Percentiles rank a stretch among this genome's conserved stretches.
These are phyloP conservation scores for Lecanoromycetidae sp. DNA, from an alignment of 2,329 filamentous ascomycete genomes.

Conservation along the genomic window DNA sequence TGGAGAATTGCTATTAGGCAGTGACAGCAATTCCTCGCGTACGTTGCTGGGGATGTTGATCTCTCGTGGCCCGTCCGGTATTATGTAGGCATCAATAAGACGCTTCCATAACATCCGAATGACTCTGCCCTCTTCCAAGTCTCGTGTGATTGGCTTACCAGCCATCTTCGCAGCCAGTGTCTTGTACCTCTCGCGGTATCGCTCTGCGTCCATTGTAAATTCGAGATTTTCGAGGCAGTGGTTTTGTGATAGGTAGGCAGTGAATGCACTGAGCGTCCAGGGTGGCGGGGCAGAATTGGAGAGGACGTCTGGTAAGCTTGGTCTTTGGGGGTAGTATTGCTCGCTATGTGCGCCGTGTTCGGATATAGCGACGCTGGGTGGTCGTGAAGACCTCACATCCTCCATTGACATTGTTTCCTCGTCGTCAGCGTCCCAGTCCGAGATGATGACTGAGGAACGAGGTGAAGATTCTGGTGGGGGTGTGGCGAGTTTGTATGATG, in stretches of 20 bases:
- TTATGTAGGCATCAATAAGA: slow-evolving; percentile 79
- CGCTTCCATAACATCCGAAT: slow-evolving; percentile 75
- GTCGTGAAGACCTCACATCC: slow-evolving; percentile 29
- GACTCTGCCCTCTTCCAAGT: slow-evolving; percentile 51
- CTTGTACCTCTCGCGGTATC: slow-evolving; percentile 60
- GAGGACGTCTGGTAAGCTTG: slow-evolving; percentile 75
- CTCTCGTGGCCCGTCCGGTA: slow-evolving; percentile 71
- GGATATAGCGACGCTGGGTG: slow-evolving; percentile 32
- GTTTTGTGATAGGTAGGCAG: slow-evolving; percentile 92
- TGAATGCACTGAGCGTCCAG: slow-evolving; percentile 85
- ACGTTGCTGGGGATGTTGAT: slow-evolving; percentile 83
- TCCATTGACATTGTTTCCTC: slow-evolving; percentile 30
- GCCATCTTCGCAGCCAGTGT: slow-evolving; percentile 42
- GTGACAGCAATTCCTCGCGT: slow-evolving; percentile 62
- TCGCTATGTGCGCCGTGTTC: slow-evolving; percentile 21
- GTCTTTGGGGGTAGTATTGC: slow-evolving; percentile 47
- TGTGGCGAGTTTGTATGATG: slow-evolving; percentile 16
- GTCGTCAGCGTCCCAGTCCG: slow-evolving; percentile 33
- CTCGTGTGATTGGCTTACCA: slow-evolving; percentile 36
- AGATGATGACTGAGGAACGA: slow-evolving; percentile 22
- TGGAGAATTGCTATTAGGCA: slow-evolving; percentile 41
- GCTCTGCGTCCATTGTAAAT: slow-evolving; percentile 86
- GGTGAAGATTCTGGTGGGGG: slow-evolving; percentile 36
- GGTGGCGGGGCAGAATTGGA: slow-evolving; percentile 74
- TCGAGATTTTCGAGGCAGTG: slow-evolving; percentile 94